Conservation (phyloP, 2,329 filamentous ascomycete species). For the Ceratocystis colombiana region DNA sequence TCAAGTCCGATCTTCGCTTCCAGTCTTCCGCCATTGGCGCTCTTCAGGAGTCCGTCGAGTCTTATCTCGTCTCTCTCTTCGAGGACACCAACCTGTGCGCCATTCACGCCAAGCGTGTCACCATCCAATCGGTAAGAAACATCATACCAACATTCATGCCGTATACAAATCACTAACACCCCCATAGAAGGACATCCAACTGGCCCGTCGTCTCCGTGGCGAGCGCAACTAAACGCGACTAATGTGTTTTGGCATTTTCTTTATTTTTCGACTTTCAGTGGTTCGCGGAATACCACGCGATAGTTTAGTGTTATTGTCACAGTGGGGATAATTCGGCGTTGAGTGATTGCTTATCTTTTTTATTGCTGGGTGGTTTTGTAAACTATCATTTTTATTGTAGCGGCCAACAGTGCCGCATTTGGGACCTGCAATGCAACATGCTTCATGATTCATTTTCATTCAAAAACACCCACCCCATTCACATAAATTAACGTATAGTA, state of each 20-base stretch:
- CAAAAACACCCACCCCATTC: no score
- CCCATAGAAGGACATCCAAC: constrained; percentile 75
- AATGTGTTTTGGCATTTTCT: constrained; percentile 13
- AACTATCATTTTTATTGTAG: constrained; percentile 25
- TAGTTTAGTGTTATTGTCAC: constrained; percentile 25
- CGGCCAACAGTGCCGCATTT: constrained; percentile 23
- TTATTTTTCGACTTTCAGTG: constrained; percentile 21
- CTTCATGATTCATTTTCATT: constrained; percentile 21
- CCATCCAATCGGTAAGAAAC: constrained; percentile 59
- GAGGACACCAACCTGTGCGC: constrained; percentile 98
- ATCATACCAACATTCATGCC: background rate
- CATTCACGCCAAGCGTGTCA: constrained; percentile 98
- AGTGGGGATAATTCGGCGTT: constrained; percentile 25
- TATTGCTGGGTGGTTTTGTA: constrained; percentile 26
- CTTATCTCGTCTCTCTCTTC: constrained; percentile 95
- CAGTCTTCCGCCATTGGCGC: constrained; percentile 96
- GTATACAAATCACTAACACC: constrained; percentile 9
- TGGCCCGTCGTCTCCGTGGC: constrained; percentile 87
- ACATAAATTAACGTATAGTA: background rate
- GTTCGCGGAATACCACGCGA: constrained; percentile 23
- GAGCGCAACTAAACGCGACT: constrained; percentile 63
- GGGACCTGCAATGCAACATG: constrained; percentile 23
- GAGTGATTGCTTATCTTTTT: constrained; percentile 23
- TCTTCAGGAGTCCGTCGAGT: constrained; percentile 96
- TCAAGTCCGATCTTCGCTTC: constrained; percentile 94